These are phyloP conservation scores for Circinella minor DNA, from an alignment of 371 early-diverging fungal species.

Conservation along the genomic window DNA sequence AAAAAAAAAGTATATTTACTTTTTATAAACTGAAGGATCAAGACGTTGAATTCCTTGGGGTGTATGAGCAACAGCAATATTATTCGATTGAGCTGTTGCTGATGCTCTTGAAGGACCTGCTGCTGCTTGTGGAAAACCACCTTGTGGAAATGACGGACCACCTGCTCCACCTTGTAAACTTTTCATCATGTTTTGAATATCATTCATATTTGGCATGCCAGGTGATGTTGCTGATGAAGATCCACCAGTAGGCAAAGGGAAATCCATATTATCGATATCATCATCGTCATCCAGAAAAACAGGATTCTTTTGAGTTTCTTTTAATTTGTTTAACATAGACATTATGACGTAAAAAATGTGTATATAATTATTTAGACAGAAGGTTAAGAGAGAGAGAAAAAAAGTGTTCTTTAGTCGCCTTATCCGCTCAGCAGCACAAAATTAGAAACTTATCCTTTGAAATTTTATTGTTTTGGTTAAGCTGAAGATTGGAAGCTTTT, in stretches of 20 bases:
- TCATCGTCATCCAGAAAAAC: conserved; percentile 54
- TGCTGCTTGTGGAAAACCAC: no score
- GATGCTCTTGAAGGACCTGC: conserved; percentile 9
- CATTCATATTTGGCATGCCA: conserved; percentile 39
- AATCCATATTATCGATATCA: conserved; percentile 71
- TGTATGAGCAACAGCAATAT: conserved; percentile 38
- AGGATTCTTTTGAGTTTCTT: conserved; percentile 42
- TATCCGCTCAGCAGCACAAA: no score
- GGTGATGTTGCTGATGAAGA: not conserved
- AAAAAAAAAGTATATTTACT: conserved; percentile 23
- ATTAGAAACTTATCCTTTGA: no score
- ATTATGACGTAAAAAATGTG: conserved; percentile 11
- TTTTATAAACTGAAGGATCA: conserved; percentile 48
- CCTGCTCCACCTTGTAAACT: conserved; percentile 8
- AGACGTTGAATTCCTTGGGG: conserved; percentile 43
- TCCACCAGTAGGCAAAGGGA: conserved; percentile 7
- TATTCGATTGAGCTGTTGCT: not conserved
- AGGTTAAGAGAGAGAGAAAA: no score
- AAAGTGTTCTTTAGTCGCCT: no score
- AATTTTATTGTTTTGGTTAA: no score
- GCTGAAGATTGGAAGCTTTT: no score
- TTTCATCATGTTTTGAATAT: conserved; percentile 37
- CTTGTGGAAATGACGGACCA: no score
- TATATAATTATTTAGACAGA: no score
- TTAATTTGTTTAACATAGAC: conserved; percentile 53